Conservation (phyloP, 2,329 filamentous ascomycete genomes). For the Aureobasidium subglaciale region DNA sequence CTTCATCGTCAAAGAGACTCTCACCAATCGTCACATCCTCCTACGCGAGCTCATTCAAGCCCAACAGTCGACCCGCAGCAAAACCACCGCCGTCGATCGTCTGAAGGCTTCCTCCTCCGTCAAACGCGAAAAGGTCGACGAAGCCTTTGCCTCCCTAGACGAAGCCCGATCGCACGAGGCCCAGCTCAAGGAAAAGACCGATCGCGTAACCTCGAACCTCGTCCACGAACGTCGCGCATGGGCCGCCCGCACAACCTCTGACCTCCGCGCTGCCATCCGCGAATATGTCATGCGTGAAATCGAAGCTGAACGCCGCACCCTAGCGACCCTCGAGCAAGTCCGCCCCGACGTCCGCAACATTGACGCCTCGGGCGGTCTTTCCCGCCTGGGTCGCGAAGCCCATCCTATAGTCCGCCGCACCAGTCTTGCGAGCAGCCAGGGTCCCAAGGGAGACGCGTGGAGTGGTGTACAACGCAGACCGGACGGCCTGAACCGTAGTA, state of each 20-base stretch:
- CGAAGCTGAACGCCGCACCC: constrained; percentile 83
- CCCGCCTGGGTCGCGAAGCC: constrained; percentile 78
- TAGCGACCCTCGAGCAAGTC: constrained; percentile 88
- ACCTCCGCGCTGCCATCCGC: constrained; percentile 73
- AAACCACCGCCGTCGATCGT: constrained; percentile 77
- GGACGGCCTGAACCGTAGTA: constrained; percentile 69
- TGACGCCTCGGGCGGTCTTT: constrained; percentile 82
- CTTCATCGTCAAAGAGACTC: constrained; percentile 95
- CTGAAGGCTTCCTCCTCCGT: constrained; percentile 82
- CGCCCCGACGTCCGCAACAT: constrained; percentile 89
- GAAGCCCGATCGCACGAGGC: constrained; percentile 78
- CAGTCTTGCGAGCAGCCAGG: constrained; percentile 79
- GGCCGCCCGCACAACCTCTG: constrained; percentile 80
- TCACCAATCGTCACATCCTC: constrained; percentile 95
- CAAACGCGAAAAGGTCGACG: constrained; percentile 90
- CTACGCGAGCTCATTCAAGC: constrained; percentile 89
- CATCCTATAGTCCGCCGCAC: constrained; percentile 69
- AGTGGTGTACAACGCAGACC: constrained; percentile 81
- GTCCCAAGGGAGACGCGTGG: constrained; percentile 97
- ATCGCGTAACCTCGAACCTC: constrained; percentile 81
- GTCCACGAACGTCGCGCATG: constrained; percentile 82
- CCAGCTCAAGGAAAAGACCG: constrained; percentile 76
- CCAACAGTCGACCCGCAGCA: constrained; percentile 75
- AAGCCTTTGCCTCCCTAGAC: constrained; percentile 85
- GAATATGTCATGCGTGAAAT: constrained; percentile 94